These are phyloP conservation scores for Cladosporium cucumerinum DNA, from an alignment of 2,329 filamentous ascomycete genomes.

Conservation along the genomic window DNA sequence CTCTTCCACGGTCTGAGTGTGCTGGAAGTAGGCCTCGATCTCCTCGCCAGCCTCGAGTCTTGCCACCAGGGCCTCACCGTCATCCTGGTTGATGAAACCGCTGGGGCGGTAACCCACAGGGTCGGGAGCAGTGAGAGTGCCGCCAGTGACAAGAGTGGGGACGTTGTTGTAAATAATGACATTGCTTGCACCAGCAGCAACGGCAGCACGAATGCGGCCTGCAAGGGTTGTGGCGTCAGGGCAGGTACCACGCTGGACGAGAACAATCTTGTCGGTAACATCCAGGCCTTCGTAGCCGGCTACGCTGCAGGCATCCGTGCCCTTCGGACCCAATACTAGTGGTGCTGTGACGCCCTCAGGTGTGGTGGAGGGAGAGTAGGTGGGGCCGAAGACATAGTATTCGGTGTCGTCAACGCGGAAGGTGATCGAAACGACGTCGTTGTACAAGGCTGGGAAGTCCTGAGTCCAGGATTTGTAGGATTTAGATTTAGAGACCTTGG, in stretches of 20 bases:
- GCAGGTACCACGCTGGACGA: slow-evolving; percentile 67
- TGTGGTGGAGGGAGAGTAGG: slow-evolving; percentile 59
- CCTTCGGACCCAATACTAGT: slow-evolving; percentile 53
- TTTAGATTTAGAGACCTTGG: slow-evolving; percentile 44
- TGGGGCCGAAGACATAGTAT: slow-evolving; percentile 59
- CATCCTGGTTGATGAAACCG: slow-evolving; percentile 60
- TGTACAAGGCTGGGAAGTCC: slow-evolving; percentile 21
- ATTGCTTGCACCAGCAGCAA: slow-evolving; percentile 64
- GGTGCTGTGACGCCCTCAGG: slow-evolving; percentile 56
- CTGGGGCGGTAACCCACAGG: slow-evolving; percentile 59
- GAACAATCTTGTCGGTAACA: slow-evolving; percentile 61
- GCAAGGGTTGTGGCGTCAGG: slow-evolving; percentile 65
- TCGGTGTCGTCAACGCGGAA: slow-evolving; percentile 56
- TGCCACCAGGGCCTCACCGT: slow-evolving; percentile 55
- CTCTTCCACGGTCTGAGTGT: slow-evolving; percentile 44
- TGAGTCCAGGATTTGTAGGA: slow-evolving; percentile 22
- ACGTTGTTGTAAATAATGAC: slow-evolving; percentile 73
- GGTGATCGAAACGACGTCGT: slow-evolving; percentile 21
- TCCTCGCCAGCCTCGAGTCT: slow-evolving; percentile 45
- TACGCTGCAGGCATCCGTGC: slow-evolving; percentile 59
- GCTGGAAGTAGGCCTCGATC: slow-evolving; percentile 37
- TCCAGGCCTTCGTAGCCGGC: slow-evolving; percentile 59
- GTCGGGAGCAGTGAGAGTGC: slow-evolving; percentile 40
- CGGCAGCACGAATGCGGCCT: slow-evolving; percentile 67
- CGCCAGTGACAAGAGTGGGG: slow-evolving; percentile 43